Conservation (phyloP, 495 filamentous ascomycete species). For the Tetracladium setigerum region DNA sequence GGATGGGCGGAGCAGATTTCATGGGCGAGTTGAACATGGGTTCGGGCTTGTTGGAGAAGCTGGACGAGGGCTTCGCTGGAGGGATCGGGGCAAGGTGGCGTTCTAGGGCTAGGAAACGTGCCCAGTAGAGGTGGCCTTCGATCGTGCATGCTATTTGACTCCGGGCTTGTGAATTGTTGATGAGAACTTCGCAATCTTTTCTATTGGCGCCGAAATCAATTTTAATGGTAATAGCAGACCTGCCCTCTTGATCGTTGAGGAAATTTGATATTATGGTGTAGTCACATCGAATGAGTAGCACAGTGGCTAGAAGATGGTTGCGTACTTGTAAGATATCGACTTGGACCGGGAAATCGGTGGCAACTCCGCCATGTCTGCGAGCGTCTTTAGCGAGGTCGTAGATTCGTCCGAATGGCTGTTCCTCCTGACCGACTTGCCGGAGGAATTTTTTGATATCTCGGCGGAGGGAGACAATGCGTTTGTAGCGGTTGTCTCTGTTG, state of each 20-base stretch:
- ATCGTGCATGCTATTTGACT: conserved; percentile 16
- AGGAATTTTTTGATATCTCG: conserved; percentile 34
- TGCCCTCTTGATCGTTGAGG: conserved; percentile 25
- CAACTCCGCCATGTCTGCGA: conserved; percentile 29
- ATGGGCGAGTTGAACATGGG: conserved; percentile 9
- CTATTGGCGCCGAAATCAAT: conserved; percentile 32
- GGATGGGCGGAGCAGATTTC: conserved; percentile 11
- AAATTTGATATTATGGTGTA: conserved; percentile 51
- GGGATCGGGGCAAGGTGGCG: conserved; percentile 8
- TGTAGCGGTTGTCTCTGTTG: conserved; percentile 30
- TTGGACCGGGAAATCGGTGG: conserved; percentile 34
- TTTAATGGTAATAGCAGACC: conserved; percentile 9
- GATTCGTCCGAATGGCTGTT: conserved; percentile 56
- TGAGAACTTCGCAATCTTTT: conserved; percentile 13
- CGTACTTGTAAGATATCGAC: conserved; percentile 39
- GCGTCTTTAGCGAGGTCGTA: conserved; percentile 43
- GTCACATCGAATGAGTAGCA: conserved; percentile 47
- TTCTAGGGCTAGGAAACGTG: conserved; percentile 28
- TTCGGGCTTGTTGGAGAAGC: conserved; percentile 7
- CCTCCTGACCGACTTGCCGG: conserved; percentile 36
- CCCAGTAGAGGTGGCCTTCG: conserved; percentile 27
- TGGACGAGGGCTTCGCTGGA: conserved; percentile 1
- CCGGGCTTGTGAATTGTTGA: conserved; percentile 13
- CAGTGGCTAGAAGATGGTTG: conserved; percentile 38
- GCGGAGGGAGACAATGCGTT: conserved; percentile 31